A percentile compares a stretch with the other conserved stretches of the same genome.
phyloP scores from a whole-genome alignment of 2,329 filamentous ascomycete genomes.

The Talaromyces sp. region DNA sequence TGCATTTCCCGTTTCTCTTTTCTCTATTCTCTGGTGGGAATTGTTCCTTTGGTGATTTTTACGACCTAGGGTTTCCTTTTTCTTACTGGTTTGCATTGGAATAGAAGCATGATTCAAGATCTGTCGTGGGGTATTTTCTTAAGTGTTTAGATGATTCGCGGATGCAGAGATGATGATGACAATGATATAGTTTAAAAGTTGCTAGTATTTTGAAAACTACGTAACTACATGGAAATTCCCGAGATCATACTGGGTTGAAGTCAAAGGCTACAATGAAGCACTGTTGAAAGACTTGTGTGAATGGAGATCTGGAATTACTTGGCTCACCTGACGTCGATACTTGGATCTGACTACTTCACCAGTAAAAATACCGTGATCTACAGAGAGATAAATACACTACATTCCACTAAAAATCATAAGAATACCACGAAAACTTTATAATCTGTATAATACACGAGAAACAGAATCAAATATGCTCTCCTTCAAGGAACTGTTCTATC shows the following conservation, averaged over 20 bases:
- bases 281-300: no score
- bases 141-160: slow-evolving; percentile 13
- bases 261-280: no score
- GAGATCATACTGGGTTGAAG: no score
- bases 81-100: slow-evolving; percentile 7
- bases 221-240: no score
- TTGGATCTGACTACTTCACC: no score
- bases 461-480: not conserved
- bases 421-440: not conserved
- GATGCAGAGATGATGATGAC: slow-evolving; percentile 17
- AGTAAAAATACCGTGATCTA: not conserved
- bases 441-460: slow-evolving; percentile 3
- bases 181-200: slow-evolving; percentile 19
- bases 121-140: not conserved
- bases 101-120: slow-evolving; percentile 12
- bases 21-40: not conserved
- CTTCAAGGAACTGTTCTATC: not conserved
- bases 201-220: not conserved
- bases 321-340: no score
- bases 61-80: not conserved
- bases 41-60: not conserved
- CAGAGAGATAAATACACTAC: not conserved
- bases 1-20: slow-evolving; percentile 1
- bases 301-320: no score
- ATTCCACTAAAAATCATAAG: not conserved